Conservation (phyloP, 225 moss, liverwort and hornwort species). For the Straminergon stramineum region DNA sequence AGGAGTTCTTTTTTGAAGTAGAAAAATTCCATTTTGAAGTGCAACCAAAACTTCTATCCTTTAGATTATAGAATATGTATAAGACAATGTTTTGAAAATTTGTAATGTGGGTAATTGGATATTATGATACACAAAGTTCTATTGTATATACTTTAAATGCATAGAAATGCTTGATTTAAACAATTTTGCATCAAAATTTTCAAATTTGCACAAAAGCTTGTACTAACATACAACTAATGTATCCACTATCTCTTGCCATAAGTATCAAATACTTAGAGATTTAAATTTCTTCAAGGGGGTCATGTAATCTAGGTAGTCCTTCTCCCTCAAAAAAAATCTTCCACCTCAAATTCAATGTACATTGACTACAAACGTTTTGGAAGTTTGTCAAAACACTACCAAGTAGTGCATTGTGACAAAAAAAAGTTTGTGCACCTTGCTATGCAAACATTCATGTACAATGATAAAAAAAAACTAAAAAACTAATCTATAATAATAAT, state of each 20-base stretch:
- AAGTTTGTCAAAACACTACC: not conserved
- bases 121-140: fast-evolving
- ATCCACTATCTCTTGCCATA: not conserved
- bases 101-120: not conserved
- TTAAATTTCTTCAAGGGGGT: not conserved
- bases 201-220: not conserved
- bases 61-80: not conserved
- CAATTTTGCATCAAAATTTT: not conserved
- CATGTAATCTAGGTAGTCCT: fast-evolving
- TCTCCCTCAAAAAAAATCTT: not conserved
- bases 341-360: not conserved
- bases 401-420: not conserved
- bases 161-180: fast-evolving
- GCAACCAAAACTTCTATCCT: not conserved
- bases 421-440: not conserved
- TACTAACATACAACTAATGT: no score
- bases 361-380: not conserved
- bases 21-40: not conserved
- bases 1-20: not conserved
- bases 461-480: not conserved
- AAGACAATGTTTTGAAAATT: not conserved
- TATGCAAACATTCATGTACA: not conserved
- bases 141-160: fast-evolving
- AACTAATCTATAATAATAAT: fast-evolving
- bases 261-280: not conserved